These are phyloP conservation scores for Verticillium longisporum DNA, from an alignment of 2,329 filamentous ascomycete species.

Conservation along the genomic window DNA sequence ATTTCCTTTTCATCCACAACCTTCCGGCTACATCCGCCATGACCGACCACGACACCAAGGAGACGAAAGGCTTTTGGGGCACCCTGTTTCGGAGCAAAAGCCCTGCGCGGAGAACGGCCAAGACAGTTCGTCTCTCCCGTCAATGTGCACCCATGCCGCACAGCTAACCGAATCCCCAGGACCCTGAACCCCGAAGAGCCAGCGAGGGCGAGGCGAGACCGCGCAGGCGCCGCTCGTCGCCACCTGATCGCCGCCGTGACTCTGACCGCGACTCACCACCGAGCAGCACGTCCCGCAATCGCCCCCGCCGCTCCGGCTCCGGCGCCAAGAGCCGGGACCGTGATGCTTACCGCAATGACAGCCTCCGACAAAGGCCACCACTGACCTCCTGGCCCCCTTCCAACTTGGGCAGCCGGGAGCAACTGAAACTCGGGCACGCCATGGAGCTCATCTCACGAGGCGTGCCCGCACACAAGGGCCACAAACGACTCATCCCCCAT, in stretches of 20 bases:
- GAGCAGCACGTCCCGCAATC: conserved; percentile 3
- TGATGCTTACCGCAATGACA: conserved; percentile 13
- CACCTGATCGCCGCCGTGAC: conserved; percentile 2
- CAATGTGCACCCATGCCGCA: not conserved
- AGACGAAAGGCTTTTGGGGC: conserved; percentile 40
- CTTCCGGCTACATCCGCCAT: conserved; percentile 12
- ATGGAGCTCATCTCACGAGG: conserved; percentile 52
- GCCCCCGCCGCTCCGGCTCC: conserved; percentile 26
- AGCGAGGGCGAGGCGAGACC: conserved; percentile 25
- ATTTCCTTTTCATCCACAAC: not conserved
- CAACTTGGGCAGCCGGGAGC: conserved; percentile 39
- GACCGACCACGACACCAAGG: conserved; percentile 24
- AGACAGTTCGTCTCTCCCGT: conserved; percentile 19
- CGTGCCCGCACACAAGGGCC: conserved; percentile 49
- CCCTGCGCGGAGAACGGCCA: conserved; percentile 27
- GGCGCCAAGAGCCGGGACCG: conserved; percentile 31
- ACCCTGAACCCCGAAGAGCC: conserved; percentile 15
- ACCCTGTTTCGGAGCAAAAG: conserved; percentile 42
- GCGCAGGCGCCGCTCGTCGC: conserved; percentile 16
- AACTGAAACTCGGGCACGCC: conserved; percentile 46
- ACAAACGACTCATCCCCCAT: conserved; percentile 47
- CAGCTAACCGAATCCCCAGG: not conserved
- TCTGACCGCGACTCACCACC: not conserved
- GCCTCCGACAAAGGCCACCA: conserved; percentile 22
- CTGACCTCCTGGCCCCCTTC: conserved; percentile 52